Conservation (phyloP, 2,329 filamentous ascomycete genomes). For the Ophiostoma triangulosporum region DNA sequence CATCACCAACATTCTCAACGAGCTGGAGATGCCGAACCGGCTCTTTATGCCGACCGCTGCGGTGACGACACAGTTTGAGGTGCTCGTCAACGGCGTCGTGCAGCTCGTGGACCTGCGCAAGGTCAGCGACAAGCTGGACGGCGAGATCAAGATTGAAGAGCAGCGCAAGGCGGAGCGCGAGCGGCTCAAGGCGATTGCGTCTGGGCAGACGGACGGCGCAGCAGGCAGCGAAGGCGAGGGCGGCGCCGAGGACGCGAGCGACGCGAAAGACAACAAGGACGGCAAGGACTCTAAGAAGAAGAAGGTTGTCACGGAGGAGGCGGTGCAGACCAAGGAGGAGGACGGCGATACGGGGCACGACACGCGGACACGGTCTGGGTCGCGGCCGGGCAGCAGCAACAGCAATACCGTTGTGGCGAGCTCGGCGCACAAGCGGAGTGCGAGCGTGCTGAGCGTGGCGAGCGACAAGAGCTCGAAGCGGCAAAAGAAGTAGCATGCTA, state of each 20-base stretch:
- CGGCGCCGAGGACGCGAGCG: not conserved
- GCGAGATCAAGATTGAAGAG: conserved; percentile 50
- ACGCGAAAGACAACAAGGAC: not conserved
- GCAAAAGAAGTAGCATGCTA: conserved; percentile 37
- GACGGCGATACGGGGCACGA: conserved; percentile 15
- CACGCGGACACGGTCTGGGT: conserved; percentile 13
- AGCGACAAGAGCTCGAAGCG: conserved; percentile 52
- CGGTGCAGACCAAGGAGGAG: conserved; percentile 11
- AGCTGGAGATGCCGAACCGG: conserved; percentile 56
- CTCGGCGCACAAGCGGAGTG: conserved; percentile 57
- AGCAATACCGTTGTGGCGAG: not conserved
- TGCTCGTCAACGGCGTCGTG: conserved; percentile 53
- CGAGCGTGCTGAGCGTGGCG: conserved; percentile 59
- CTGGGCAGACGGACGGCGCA: conserved; percentile 10
- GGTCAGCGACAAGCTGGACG: conserved; percentile 60
- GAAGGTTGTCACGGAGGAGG: not conserved
- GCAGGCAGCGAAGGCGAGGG: conserved; percentile 8
- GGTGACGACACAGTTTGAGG: conserved; percentile 59
- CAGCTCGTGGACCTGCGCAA: conserved; percentile 61
- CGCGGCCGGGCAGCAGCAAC: conserved; percentile 20
- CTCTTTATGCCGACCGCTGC: conserved; percentile 62
- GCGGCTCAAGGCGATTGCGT: conserved; percentile 20
- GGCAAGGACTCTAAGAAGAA: not conserved
- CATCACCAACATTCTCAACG: conserved; percentile 57
- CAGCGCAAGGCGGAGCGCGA: conserved; percentile 41